Conservation (phyloP, 257 asterid species). For the Perilla frutescens region DNA sequence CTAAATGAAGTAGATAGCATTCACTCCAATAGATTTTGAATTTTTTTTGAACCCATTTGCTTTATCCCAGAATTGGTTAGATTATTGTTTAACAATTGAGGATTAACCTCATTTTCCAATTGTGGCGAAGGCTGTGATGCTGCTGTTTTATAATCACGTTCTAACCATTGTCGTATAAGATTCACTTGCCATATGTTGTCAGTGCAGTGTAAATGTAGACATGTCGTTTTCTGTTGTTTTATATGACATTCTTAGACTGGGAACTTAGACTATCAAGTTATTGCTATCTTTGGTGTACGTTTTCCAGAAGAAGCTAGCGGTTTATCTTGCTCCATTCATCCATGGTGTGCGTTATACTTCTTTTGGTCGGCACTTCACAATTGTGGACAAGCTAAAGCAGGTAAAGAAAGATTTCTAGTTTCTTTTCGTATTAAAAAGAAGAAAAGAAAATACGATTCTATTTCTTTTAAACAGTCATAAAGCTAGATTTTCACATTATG, state of each 20-base stretch:
- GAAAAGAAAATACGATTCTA: neutral
- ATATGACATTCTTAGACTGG: constrained; percentile 16
- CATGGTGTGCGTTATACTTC: constrained; percentile 91
- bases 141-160: constrained; percentile 20
- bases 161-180: constrained; percentile 17
- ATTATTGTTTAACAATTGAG: neutral
- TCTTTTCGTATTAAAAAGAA: neutral
- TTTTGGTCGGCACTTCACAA: constrained; percentile 94
- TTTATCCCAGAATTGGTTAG: neutral
- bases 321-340: constrained; percentile 77
- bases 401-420: constrained; percentile 42
- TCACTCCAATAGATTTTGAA: neutral
- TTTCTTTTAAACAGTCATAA: constrained; percentile 24
- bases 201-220: constrained; percentile 21
- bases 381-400: constrained; percentile 73
- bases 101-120: neutral
- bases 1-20: constrained; percentile 21
- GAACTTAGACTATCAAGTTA: constrained; percentile 12
- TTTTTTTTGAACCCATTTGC: constrained; percentile 8
- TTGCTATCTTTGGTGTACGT: constrained; percentile 23
- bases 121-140: neutral
- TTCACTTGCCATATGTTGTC: constrained; percentile 20
- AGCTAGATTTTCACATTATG: constrained; percentile 2
- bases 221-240: constrained; percentile 6
- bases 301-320: constrained; percentile 62